These are phyloP conservation scores for Daldinia bambusicola DNA, from an alignment of 495 filamentous ascomycete species.

Conservation along the genomic window DNA sequence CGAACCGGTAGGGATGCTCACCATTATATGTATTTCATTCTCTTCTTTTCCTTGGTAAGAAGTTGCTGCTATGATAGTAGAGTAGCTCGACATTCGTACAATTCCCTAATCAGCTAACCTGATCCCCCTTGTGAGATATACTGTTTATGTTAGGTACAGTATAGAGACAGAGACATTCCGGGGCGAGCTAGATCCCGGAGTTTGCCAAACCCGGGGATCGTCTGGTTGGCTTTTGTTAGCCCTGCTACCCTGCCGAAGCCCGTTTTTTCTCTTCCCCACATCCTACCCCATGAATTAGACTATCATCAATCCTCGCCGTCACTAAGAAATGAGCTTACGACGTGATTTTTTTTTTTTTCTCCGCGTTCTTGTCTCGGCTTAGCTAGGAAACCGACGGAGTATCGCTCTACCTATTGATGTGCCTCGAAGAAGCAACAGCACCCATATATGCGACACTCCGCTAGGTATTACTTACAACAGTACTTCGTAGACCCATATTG, in stretches of 20 bases:
- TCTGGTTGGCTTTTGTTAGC: constrained; percentile 17
- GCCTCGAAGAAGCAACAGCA: constrained; percentile 21
- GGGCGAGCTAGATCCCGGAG: constrained; percentile 14
- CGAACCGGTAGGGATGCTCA: constrained; percentile 17
- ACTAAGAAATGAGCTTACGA: constrained; percentile 30
- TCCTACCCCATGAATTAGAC: constrained; percentile 30
- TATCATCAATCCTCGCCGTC: constrained; percentile 24
- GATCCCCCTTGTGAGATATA: background rate
- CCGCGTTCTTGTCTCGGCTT: constrained; percentile 30
- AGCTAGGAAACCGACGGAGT: constrained; percentile 34
- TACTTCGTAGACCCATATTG: constrained; percentile 4
- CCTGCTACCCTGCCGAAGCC: constrained; percentile 30
- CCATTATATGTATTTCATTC: constrained; percentile 2
- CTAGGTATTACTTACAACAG: constrained; percentile 1
- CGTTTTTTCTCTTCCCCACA: constrained; percentile 39
- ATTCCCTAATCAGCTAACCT: too few relatives aligned
- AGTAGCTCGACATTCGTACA: too few relatives aligned
- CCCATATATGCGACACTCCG: background rate
- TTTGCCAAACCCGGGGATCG: constrained; percentile 10
- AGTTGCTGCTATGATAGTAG: too few relatives aligned
- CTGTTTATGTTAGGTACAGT: constrained; percentile 9
- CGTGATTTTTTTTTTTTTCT: constrained; percentile 12
- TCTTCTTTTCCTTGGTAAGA: background rate
- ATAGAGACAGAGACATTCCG: constrained; percentile 8
- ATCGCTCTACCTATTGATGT: constrained; percentile 7